Evolutionary conservation across 129 eudicot species (phyloP), one percentile per base, ranked within the genome.

Genomic region (Escallonia herrerae): DNA sequence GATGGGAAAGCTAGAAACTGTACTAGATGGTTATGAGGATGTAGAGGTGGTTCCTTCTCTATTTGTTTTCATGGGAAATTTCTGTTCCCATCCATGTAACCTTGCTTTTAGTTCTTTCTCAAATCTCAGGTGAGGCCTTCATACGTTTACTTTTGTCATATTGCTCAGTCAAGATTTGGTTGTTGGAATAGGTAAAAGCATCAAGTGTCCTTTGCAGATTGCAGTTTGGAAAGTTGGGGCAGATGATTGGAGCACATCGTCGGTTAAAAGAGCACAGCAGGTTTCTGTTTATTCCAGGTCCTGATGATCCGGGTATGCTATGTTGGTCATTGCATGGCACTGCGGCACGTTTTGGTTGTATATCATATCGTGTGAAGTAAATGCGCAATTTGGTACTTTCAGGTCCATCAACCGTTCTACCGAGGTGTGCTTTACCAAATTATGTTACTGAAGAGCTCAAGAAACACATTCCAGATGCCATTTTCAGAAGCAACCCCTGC

Each of bases 261-360:
- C 81, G 95, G 50, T 70, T 94, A 46, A 84, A 68, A 69, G 95
- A 89, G 64, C 77, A 77, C 42, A 89, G 97, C 63, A 75, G 83
- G 80, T 94, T 94, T 56, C 84, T 94, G 63, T 94, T 94, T 64
- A 82, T 94, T 80, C 99, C 99, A 6, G 96, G 99, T 47, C 99
- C 97, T 41, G 86, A 86, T 70, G 99, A 94, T 67, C 80, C 87
- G 66, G 99, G 99, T 89, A 58, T 45, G 72, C 50, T 62, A 48
- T 64, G 43, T 49, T 15, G 59, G 8, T 58, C 14, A 43, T 58
- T 58, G 2, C 50, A 40, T 40, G 14, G 15, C 62, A n/a, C 39
- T n/a, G 41, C 37, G 60, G 56, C 55, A 15, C 15, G 38, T 45
- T 58, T 55, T 56, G 11, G 11, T 3, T 7, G 10, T 49, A 49